Conservation (phyloP, 805 yeast genomes). For the Hyphopichia homilentoma region DNA sequence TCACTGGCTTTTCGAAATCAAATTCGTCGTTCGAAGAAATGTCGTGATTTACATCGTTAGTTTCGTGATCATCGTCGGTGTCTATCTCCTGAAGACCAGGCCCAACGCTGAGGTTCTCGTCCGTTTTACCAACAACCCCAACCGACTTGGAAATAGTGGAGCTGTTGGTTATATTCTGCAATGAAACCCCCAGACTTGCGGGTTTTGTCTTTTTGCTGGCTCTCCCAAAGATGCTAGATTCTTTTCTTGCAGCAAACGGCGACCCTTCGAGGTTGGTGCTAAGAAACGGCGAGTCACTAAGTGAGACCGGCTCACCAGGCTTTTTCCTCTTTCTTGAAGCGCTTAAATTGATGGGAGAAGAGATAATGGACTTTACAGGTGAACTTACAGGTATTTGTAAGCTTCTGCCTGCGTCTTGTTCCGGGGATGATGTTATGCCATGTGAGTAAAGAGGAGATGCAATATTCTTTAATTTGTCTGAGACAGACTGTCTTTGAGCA, state of each 20-base stretch:
- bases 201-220: no score
- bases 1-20: not conserved
- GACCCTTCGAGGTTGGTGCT: slow-evolving; percentile 16
- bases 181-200: no score
- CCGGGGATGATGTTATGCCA: no score
- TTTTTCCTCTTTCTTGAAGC: slow-evolving; percentile 6
- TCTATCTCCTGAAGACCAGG: not conserved
- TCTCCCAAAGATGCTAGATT: no score
- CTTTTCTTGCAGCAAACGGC: slow-evolving; percentile 7
- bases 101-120: no score
- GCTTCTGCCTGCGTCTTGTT: no score
- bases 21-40: not conserved
- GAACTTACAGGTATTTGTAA: no score
- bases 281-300: slow-evolving; percentile 36
- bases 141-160: no score
- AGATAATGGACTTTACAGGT: not conserved
- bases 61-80: slow-evolving; percentile 4
- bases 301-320: slow-evolving; percentile 36
- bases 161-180: no score
- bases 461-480: no score
- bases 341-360: slow-evolving; percentile 2
- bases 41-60: not conserved
- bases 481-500: not conserved
- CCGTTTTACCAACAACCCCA: no score
- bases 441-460: no score